phyloP scores from a whole-genome alignment of 2,329 filamentous ascomycete genomes.

The Cryphonectria naterciae region DNA sequence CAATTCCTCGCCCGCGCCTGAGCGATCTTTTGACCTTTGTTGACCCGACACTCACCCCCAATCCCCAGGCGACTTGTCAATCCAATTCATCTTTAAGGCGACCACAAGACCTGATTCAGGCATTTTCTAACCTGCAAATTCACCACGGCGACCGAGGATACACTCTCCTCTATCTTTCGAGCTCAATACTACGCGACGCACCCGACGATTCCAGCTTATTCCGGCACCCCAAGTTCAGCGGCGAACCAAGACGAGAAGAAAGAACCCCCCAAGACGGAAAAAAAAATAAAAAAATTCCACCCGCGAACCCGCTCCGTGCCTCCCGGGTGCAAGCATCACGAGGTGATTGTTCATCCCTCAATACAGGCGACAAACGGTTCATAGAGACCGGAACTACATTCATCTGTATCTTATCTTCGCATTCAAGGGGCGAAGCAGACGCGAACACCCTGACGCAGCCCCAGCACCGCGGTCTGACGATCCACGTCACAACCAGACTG shows the following conservation, averaged over 20 bases:
- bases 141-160: slow-evolving; percentile 22
- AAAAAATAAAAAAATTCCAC: slow-evolving; percentile 24
- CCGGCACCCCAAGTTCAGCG: slow-evolving; percentile 12
- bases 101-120: slow-evolving; percentile 29
- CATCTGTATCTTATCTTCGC: slow-evolving; percentile 15
- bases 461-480: slow-evolving; percentile 23
- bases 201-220: slow-evolving; percentile 21
- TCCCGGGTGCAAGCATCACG: slow-evolving; percentile 19
- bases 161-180: slow-evolving; percentile 21
- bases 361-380: slow-evolving; percentile 26
- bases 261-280: slow-evolving; percentile 10
- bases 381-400: slow-evolving; percentile 13
- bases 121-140: slow-evolving; percentile 22
- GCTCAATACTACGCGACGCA: slow-evolving; percentile 24
- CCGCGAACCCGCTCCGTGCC: slow-evolving; percentile 20
- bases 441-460: slow-evolving; percentile 23
- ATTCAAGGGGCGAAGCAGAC: slow-evolving; percentile 17
- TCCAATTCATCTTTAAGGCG: slow-evolving; percentile 28
- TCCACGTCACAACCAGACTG: slow-evolving; percentile 24
- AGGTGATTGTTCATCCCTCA: slow-evolving; percentile 10
- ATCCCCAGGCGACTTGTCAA: slow-evolving; percentile 27
- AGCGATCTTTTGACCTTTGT: slow-evolving; percentile 21
- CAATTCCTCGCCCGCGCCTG: slow-evolving; percentile 12
- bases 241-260: slow-evolving; percentile 22
- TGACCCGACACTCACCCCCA: slow-evolving; percentile 26